Base-by-base conservation (phyloP, 257 asterid species). In the Fraxinus excelsior region DNA sequence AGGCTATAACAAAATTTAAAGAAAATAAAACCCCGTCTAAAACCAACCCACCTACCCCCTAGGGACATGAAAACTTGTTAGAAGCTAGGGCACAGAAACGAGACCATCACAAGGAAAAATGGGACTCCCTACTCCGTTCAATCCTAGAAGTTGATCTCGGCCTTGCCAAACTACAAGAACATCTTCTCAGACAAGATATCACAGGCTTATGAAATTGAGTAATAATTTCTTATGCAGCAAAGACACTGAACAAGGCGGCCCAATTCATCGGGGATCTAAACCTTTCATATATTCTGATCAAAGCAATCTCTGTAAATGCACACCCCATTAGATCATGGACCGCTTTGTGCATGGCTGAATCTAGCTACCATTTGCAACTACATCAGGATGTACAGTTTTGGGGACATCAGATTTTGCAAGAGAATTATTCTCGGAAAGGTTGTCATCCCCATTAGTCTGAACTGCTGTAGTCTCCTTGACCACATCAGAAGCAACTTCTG, bases 351-450 rank as follows among this genome's bases (percentile, higher is more conserved):
- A 71, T 12, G 74, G 37, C 74, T 71, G 60, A 42, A 38, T 23
- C 74, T 71, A 71, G 60, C 19, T 25, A 71, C 88, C 90, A 56
- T 89, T 85, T 29, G 72, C 35, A 25, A 62, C 68, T 35, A 31
- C 64, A 10, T 75, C 44, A 42, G 67, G 62, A 18, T 79, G 77
- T 38, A 58, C 77, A 40, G 18, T 67, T 74, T 83, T 84, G 1
- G 23, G 14, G 51, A 16, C 66, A 66, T 84, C 89, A 3, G 80
- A 38, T 31, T 65, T 80, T 10, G 80, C 21, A 31, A 77, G 71
- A 12, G 75, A 26, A 31, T 26, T 37, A 32, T 31, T 77, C 16
- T 84, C 84, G 0, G 73, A 0, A 8, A 46, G 42, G 38, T 72
- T 74, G 56, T 44, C n/a, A 49, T 80, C 87, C 49, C 73, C 88